Percentiles rank a stretch among this genome's conserved stretches.
These are phyloP conservation scores for Marasmius fiardii DNA, from an alignment of 1,284 basidiomycete species.

Conservation along the genomic window DNA sequence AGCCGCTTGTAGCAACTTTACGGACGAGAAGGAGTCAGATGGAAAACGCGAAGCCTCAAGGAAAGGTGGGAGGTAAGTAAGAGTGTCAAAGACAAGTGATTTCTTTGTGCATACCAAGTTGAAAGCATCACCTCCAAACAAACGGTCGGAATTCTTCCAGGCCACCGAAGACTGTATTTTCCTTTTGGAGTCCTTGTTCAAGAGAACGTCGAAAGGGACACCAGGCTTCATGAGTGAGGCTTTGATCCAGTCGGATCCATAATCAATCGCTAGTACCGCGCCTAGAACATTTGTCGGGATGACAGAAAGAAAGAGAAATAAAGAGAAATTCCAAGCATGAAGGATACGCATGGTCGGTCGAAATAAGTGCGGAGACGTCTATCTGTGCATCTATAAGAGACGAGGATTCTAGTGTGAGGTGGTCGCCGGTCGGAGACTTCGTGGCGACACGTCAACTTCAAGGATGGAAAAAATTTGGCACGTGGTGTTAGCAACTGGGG, in stretches of 20 bases:
- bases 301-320: conserved; percentile 25
- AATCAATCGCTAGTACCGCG: conserved; percentile 89
- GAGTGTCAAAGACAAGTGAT: conserved; percentile 1
- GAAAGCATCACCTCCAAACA: conserved; percentile 87
- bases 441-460: conserved; percentile 10
- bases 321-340: conserved; percentile 29
- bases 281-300: conserved; percentile 41
- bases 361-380: conserved; percentile 2
- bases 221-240: conserved; percentile 96
- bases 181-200: conserved; percentile 95
- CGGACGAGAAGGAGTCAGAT: conserved; percentile 78
- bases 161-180: conserved; percentile 89
- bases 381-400: conserved; percentile 9
- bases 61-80: conserved; percentile 7
- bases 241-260: conserved; percentile 95
- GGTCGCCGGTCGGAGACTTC: background rate
- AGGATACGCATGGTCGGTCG: conserved; percentile 29
- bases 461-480: background rate
- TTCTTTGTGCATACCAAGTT: conserved; percentile 77
- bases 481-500: background rate
- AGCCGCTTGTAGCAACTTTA: conserved; percentile 86
- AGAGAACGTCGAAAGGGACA: conserved; percentile 91
- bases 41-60: conserved; percentile 89
- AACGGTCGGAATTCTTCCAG: conserved; percentile 85
- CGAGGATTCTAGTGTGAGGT: background rate